Evolutionary conservation across 2,329 filamentous ascomycete species (phyloP).

Genomic region (Aciculosporium take): DNA sequence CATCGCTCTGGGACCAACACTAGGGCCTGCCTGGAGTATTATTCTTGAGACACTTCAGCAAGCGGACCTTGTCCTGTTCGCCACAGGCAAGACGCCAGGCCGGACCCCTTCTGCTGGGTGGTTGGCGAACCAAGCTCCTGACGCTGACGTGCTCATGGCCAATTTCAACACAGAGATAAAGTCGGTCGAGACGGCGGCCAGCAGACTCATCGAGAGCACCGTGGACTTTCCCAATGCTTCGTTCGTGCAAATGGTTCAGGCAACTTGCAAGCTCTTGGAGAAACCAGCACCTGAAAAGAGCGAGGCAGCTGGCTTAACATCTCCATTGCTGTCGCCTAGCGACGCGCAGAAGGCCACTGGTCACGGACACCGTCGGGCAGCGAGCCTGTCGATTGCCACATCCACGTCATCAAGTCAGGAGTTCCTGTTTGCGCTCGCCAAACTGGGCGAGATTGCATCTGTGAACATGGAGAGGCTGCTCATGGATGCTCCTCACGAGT

Average conservation of each 20-base stretch:
- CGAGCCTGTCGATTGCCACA: conserved; percentile 32
- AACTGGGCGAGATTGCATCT: conserved; percentile 56
- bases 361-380: conserved; percentile 27
- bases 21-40: conserved; percentile 78
- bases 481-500: conserved; percentile 47
- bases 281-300: conserved; percentile 14
- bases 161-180: conserved; percentile 71
- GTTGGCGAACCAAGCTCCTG: conserved; percentile 31
- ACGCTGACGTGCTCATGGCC: conserved; percentile 36
- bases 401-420: conserved; percentile 42
- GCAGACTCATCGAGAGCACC: conserved; percentile 80
- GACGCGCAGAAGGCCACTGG: conserved; percentile 23
- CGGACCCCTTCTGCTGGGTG: conserved; percentile 34
- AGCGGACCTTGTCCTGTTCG: conserved; percentile 73
- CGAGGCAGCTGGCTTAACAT: conserved; percentile 9
- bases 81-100: conserved; percentile 40
- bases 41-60: conserved; percentile 85
- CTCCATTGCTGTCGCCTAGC: conserved; percentile 9
- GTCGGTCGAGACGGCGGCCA: conserved; percentile 77
- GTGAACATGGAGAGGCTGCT: conserved; percentile 66
- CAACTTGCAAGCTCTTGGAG: conserved; percentile 58
- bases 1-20: conserved; percentile 80
- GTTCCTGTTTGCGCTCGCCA: conserved; percentile 55
- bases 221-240: conserved; percentile 74
- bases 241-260: conserved; percentile 63